Evolutionary conservation across 352 stramenopile species (phyloP).

Genomic region (Phytophthora cajani): DNA sequence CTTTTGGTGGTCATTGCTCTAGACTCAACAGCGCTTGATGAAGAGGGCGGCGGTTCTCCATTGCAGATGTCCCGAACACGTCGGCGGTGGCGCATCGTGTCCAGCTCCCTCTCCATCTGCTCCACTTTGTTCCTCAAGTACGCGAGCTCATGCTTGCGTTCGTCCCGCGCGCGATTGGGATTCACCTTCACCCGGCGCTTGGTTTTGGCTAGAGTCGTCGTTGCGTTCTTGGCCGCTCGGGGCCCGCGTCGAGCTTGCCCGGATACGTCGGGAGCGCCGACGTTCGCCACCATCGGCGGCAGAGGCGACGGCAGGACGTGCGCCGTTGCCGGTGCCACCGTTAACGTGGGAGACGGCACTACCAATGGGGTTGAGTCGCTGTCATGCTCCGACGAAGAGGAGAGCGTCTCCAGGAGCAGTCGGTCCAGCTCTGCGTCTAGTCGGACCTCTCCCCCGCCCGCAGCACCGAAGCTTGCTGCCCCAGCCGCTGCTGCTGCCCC

Average conservation of each 20-base stretch:
- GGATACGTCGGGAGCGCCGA: slow-evolving; percentile 6
- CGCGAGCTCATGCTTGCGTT: slow-evolving; percentile 42
- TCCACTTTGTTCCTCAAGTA: slow-evolving; percentile 43
- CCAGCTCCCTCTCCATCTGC: slow-evolving; percentile 40
- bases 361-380: slow-evolving; percentile 6
- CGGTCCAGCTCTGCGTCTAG: slow-evolving; percentile 34
- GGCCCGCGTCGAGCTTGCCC: slow-evolving; percentile 3
- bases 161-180: slow-evolving; percentile 39
- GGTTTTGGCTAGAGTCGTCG: slow-evolving; percentile 25
- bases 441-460: slow-evolving; percentile 15
- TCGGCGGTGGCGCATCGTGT: slow-evolving; percentile 23
- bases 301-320: slow-evolving; percentile 16
- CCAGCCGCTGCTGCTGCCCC: neutral
- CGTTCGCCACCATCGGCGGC: slow-evolving; percentile 10
- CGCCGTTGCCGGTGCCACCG: neutral
- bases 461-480: slow-evolving; percentile 1
- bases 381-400: slow-evolving; percentile 28
- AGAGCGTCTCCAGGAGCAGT: slow-evolving; percentile 34
- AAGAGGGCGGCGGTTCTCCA: slow-evolving; percentile 8
- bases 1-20: slow-evolving; percentile 10
- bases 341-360: slow-evolving; percentile 3
- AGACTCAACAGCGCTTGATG: neutral
- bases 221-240: slow-evolving; percentile 14
- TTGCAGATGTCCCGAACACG: slow-evolving; percentile 13
- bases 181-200: slow-evolving; percentile 42